A percentile compares a stretch with the other conserved stretches of the same genome.
These are phyloP conservation scores for Coniochaeta sp. DNA, from an alignment of 2,329 filamentous ascomycete species.

Conservation along the genomic window DNA sequence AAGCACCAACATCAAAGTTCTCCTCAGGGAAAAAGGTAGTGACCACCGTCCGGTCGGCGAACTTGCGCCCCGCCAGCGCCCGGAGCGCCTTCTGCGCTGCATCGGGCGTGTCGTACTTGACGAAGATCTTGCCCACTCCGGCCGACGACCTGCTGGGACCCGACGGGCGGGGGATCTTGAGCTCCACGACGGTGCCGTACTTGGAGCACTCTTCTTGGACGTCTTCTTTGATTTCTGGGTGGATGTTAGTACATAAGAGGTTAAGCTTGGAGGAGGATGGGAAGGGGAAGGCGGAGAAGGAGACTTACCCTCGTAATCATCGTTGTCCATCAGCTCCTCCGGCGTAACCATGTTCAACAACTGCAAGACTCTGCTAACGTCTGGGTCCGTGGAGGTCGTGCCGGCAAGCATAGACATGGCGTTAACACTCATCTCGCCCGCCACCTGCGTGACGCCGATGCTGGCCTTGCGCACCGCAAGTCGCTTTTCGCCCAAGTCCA, in stretches of 20 bases:
- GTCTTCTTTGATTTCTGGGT: slow-evolving; percentile 87
- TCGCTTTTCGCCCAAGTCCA: slow-evolving; percentile 83
- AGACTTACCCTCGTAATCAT: slow-evolving; percentile 92
- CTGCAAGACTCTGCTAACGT: slow-evolving; percentile 79
- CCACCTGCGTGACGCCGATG: slow-evolving; percentile 87
- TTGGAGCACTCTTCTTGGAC: slow-evolving; percentile 90
- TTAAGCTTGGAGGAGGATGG: background rate
- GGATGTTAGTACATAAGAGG: background rate
- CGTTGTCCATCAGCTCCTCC: slow-evolving; percentile 86
- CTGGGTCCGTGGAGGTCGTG: slow-evolving; percentile 71
- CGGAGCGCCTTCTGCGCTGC: slow-evolving; percentile 78
- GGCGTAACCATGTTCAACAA: slow-evolving; percentile 97
- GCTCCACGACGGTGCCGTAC: slow-evolving; percentile 75
- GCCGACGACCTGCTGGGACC: slow-evolving; percentile 77
- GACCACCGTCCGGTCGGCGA: slow-evolving; percentile 92
- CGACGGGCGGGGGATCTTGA: slow-evolving; percentile 86
- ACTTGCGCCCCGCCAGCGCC: slow-evolving; percentile 90
- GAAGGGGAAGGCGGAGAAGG: background rate
- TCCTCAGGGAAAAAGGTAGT: slow-evolving; percentile 97
- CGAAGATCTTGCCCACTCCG: slow-evolving; percentile 94
- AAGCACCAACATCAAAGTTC: slow-evolving; percentile 88
- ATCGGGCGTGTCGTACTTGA: slow-evolving; percentile 80
- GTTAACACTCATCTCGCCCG: slow-evolving; percentile 91
- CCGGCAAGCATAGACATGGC: slow-evolving; percentile 97
- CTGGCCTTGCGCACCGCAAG: slow-evolving; percentile 85